phyloP scores from a whole-genome alignment of 139 green algal species.

The Micractinium sp. region DNA sequence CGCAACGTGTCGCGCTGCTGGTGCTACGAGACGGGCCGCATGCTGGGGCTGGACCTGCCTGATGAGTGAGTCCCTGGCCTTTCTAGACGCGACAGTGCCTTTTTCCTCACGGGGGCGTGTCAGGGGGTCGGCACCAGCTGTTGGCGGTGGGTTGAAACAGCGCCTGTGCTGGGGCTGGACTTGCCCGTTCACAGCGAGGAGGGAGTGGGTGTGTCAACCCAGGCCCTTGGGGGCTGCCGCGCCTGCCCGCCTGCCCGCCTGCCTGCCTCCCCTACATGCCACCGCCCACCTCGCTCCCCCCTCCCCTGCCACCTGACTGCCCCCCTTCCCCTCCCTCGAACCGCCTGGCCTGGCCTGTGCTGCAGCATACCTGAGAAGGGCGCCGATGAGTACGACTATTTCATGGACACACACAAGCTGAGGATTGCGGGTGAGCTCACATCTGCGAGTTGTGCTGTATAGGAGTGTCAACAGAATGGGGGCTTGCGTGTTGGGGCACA shows the following conservation, averaged over 20 bases:
- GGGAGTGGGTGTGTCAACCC: not conserved
- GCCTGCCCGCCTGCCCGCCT: too few relatives aligned
- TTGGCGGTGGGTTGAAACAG: too few relatives aligned
- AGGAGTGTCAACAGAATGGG: too few relatives aligned
- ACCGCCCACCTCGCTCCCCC: too few relatives aligned
- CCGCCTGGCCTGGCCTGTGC: not conserved
- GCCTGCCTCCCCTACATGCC: too few relatives aligned
- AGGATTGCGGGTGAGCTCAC: conserved; percentile 75
- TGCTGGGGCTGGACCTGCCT: conserved; percentile 84
- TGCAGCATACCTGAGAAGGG: conserved; percentile 11
- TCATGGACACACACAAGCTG: conserved; percentile 88
- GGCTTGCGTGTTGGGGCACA: too few relatives aligned
- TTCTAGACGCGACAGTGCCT: not conserved
- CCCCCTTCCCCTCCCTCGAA: not conserved
- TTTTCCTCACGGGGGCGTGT: not conserved
- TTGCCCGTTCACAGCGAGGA: too few relatives aligned
- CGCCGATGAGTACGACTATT: conserved; percentile 80
- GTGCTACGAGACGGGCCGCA: conserved; percentile 95
- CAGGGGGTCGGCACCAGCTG: too few relatives aligned
- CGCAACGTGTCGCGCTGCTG: conserved; percentile 98
- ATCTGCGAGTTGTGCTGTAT: too few relatives aligned
- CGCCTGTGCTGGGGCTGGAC: too few relatives aligned
- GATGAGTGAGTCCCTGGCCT: conserved; percentile 61
- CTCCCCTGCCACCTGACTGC: too few relatives aligned
- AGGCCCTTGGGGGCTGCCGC: too few relatives aligned